These are phyloP conservation scores for Neoscytalidium dimidiatum DNA, from an alignment of 2,329 filamentous ascomycete species.

Conservation along the genomic window DNA sequence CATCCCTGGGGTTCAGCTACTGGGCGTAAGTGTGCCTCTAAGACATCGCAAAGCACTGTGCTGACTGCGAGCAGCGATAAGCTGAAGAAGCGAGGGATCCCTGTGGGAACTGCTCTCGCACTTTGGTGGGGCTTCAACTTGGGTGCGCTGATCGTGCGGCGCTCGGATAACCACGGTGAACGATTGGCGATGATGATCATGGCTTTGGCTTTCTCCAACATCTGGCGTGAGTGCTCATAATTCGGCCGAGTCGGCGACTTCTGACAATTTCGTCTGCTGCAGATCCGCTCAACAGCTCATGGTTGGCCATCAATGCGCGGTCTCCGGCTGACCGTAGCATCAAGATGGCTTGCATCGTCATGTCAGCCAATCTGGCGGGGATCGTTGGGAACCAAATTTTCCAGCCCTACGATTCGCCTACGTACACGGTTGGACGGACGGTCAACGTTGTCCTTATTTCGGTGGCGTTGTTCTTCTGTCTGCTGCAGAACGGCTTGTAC, in stretches of 20 bases:
- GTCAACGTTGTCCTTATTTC: conserved; percentile 20
- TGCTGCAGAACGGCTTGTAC: conserved; percentile 23
- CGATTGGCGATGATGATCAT: conserved; percentile 19
- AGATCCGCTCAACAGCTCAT: conserved; percentile 24
- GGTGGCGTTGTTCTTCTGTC: conserved; percentile 13
- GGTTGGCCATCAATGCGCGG: conserved; percentile 25
- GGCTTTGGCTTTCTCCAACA: conserved; percentile 14
- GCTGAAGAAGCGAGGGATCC: conserved; percentile 13
- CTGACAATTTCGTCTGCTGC: background rate
- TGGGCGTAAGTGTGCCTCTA: conserved; percentile 1
- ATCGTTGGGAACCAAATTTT: conserved; percentile 26
- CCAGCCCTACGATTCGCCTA: conserved; percentile 21
- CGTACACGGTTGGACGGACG: conserved; percentile 23
- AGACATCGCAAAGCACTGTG: background rate
- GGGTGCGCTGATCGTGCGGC: background rate
- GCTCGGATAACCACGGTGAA: background rate
- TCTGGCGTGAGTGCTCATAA: background rate
- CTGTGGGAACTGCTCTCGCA: conserved; percentile 10
- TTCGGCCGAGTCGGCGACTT: too few relatives aligned
- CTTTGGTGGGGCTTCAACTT: conserved; percentile 21
- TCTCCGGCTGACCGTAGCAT: conserved; percentile 23
- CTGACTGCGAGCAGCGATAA: conserved; percentile 2
- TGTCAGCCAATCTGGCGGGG: conserved; percentile 24
- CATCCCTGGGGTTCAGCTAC: conserved; percentile 20
- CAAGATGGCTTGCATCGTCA: conserved; percentile 25